phyloP scores from a whole-genome alignment of 345 rosid species.

The Raphanus sativus region DNA sequence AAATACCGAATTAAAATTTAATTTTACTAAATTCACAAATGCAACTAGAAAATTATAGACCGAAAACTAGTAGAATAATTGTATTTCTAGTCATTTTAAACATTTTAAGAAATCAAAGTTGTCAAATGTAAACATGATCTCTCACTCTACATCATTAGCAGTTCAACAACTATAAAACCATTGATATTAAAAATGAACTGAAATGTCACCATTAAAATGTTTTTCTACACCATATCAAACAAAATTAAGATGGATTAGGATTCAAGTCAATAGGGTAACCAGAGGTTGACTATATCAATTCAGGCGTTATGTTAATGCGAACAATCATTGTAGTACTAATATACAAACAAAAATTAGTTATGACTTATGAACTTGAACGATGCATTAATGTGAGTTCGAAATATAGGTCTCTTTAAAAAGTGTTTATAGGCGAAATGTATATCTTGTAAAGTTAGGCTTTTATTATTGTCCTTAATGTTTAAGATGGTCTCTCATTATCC shows the following conservation, averaged over 20 bases:
- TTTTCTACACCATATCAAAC: no score
- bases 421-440: slow-evolving; percentile 1
- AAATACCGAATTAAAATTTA: neutral
- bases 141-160: neutral
- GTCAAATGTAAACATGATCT: neutral
- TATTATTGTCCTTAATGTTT: neutral
- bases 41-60: neutral
- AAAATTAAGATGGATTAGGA: no score
- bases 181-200: neutral
- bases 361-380: neutral
- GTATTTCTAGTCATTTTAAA: neutral
- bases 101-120: neutral
- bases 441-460: slow-evolving; percentile 24
- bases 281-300: neutral
- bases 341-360: neutral
- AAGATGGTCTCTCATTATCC: slow-evolving; percentile 23
- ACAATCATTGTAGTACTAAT: neutral
- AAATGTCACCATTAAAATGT: neutral
- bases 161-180: neutral
- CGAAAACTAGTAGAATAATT: neutral
- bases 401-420: slow-evolving; percentile 9
- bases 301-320: neutral
- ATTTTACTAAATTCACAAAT: neutral
- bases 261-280: neutral
- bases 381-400: slow-evolving; percentile 10